These are phyloP conservation scores for Pleurotus platypus DNA, from an alignment of 768 basidiomycete species.

Conservation along the genomic window DNA sequence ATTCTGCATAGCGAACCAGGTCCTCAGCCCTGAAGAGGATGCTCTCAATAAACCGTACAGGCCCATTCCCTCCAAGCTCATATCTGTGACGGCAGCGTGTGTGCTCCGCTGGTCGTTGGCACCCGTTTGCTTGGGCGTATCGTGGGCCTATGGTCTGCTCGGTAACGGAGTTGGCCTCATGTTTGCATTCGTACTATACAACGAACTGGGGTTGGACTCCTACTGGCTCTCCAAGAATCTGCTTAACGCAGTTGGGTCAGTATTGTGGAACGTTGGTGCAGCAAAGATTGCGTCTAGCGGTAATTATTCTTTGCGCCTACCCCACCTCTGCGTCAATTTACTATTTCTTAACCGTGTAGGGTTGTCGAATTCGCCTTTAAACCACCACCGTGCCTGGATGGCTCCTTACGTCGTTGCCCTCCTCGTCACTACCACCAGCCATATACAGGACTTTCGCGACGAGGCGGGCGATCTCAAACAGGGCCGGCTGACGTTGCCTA, in stretches of 20 bases:
- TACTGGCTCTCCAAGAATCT: constrained; percentile 11
- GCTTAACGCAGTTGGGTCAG: constrained; percentile 9
- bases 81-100: constrained; percentile 28
- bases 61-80: constrained; percentile 40
- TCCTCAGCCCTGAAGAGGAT: constrained; percentile 37
- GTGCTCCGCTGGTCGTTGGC: constrained; percentile 32
- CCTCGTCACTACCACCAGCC: constrained; percentile 11
- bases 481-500: neutral
- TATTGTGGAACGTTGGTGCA: constrained; percentile 10
- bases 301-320: neutral
- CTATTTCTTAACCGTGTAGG: neutral
- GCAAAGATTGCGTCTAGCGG: constrained; percentile 2
- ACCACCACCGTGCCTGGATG: neutral
- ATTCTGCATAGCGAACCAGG: constrained; percentile 42
- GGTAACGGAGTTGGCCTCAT: neutral
- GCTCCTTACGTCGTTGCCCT: constrained; percentile 5
- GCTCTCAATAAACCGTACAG: constrained; percentile 39
- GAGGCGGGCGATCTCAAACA: constrained; percentile 8
- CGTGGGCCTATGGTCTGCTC: neutral
- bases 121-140: constrained; percentile 5
- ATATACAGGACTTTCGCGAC: constrained; percentile 10
- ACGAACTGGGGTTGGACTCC: constrained; percentile 4
- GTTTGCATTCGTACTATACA: constrained; percentile 4
- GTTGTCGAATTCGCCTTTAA: no score
- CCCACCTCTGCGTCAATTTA: neutral